Base-by-base conservation (phyloP, 2,329 filamentous ascomycete species). In the Beauveria varroae region DNA sequence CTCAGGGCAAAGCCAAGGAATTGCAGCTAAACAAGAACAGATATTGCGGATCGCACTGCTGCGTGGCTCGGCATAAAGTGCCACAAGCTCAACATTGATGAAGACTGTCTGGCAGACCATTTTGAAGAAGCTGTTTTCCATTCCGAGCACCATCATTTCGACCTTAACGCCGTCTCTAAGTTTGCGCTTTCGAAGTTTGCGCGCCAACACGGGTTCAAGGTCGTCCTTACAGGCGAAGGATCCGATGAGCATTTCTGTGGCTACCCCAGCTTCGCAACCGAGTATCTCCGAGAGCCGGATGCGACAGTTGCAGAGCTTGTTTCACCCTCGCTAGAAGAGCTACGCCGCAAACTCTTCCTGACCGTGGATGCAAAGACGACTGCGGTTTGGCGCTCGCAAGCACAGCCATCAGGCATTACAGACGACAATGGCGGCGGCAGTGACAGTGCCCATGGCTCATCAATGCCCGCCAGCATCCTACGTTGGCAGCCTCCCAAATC, bases 181-280 rank as follows among this genome's bases (percentile, higher is more conserved):
- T 79, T 76, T 63, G 75, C 75, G n/a, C 72, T 85, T 3, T 79
- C 79, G 1, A 74, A 74, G 30, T 65, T 79, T 1, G 74, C 78
- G 1, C 74, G 70, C 14, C 71, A 78, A 43, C 69, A 74, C 12
- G 81, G 80, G 6, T 74, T 79, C 67, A 82, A 82, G 62, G 81
- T 84, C 5, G 77, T 85, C 3, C 70, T 85, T 3, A 83, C 80
- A 0, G 76, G 77, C 24, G 79, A 82, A 66, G 80, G 80, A 5
- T 70, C 79, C 14, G 82, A 84, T 63, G 82, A 84, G 70, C 74
- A 78, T 56, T 84, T 85, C 66, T 77, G 72, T 2, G 82, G 82
- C 37, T 85, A 85, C 64, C 69, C 73, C 0, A 70, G 74, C 52
- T 79, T 79, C 60, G 65, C 75, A 0, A 69, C 74, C 1, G 80